Evolutionary conservation across 208 protist species (phyloP), one percentile per base, ranked within the genome.

Genomic region (Naegleria lovaniensis): DNA sequence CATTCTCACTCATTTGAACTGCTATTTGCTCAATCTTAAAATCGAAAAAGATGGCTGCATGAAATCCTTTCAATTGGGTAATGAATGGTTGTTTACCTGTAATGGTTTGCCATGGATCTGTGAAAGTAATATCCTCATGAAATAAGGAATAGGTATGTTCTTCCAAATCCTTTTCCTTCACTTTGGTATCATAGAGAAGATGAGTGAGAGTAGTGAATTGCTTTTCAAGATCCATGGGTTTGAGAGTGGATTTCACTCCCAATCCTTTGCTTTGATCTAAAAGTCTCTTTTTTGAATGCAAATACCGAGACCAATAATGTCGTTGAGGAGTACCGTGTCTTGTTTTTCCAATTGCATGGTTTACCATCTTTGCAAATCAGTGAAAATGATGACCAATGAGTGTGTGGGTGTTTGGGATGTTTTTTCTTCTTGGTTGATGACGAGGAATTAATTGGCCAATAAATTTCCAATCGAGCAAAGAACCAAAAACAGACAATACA

Each of bases 41-140:
- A 39, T 55, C 25, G 22, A 88, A 88, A 29, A 33, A 88, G 6
- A 88, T 58, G 41, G 25, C 19, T 38, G 41, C 36, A 58, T 88
- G 85, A 58, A 88, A 88, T 58, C 85, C 85, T 58, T 88, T 88
- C 41, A 39, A 29, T 58, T 33, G n/a, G 5, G 25, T 36, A 40
- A 15, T 19, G 22, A 58, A 88, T 7, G 6, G 7, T 38, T n/a
- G 16, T n/a, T 39, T 88, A 13, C 85, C 85, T 13, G 25, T 38
- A 6, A 38, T 58, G 33, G 85, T 88, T 58, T 88, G 85, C 85
- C 85, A 88, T 33, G 85, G 85, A 88, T 88, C 85, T 88, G 22
- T 88, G 33, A 88, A 88, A 33, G 43, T 58, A 15, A 88, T 58
- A 38, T 51, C 5, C 5, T 88, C 85, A 88, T 58, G 13, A 13